Base-by-base conservation (phyloP, 306 rosid species). In the Castanea mollissima region DNA sequence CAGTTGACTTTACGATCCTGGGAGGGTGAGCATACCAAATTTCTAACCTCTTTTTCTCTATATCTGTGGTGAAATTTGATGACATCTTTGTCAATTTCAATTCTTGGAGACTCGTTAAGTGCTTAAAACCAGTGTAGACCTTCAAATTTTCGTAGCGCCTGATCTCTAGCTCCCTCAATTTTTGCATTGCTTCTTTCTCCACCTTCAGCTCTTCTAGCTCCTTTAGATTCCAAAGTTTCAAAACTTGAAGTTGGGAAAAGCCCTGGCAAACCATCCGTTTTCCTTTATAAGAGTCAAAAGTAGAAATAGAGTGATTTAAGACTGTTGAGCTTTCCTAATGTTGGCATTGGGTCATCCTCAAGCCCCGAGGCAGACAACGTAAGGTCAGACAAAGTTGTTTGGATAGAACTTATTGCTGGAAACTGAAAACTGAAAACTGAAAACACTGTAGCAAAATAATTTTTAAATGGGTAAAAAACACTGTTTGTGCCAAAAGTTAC, bases 191-290 rank as follows among this genome's bases (percentile, higher is more conserved):
- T 35, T 35, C 6, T 4, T 35, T 5, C 41, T 35, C 6, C 41
- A 35, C 41, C 6, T 35, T 5, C 41, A 35, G 6, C 41, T 35
- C 6, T 68, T 71, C 21, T 23, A 87, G 79, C 1, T 49, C 14
- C 46, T 44, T 20, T 35, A 85, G 57, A 31, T 79, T 77, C 90
- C 88, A 82, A 11, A 84, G 31, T 74, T 81, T 85, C n/a, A 85
- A 41, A 19, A 82, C 87, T 31, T 27, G 62, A 69, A 87, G 88
- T 74, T 72, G 58, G 23, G 23, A 82, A 78, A 87, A 82, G 29
- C 76, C 58, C 1, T 10, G 68, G 10, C 21, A 0, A 31, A 54
- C 44, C 77, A 82, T 77, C 18, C 29, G 46, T 10, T 2, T 34
- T 31, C 81, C 83, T 1, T 4, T 38, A 15, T 64, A 87, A 77